Percentiles rank a stretch among this genome's conserved stretches.
Evolutionary conservation across 2,329 filamentous ascomycete species (phyloP).

Genomic region (Fusarium multiceps): DNA sequence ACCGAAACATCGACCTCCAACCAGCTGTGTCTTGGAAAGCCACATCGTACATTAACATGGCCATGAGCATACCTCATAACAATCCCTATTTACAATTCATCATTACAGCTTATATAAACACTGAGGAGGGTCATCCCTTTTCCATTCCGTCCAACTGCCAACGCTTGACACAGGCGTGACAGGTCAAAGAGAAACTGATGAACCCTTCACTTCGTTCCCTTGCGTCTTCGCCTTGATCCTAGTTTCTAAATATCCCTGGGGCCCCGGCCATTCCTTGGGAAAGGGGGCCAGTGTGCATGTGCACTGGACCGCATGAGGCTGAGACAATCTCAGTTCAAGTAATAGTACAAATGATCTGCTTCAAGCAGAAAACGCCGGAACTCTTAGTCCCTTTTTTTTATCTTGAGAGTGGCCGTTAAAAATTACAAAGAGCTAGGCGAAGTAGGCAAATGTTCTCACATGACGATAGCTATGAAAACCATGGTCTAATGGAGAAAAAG

Average conservation of each 20-base stretch:
- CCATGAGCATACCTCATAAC: neutral
- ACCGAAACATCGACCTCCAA: neutral
- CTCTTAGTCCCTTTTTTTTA: slow-evolving; percentile 7
- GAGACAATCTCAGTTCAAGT: slow-evolving; percentile 27
- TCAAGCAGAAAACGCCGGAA: slow-evolving; percentile 1
- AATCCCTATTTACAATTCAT: slow-evolving; percentile 6
- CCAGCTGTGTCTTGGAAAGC: neutral
- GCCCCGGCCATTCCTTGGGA: slow-evolving; percentile 6
- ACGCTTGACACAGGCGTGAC: neutral
- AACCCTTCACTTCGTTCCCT: slow-evolving; percentile 6
- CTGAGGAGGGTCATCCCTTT: slow-evolving; percentile 4
- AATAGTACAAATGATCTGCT: slow-evolving; percentile 34
- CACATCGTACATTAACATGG: slow-evolving; percentile 18
- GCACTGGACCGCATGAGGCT: slow-evolving; percentile 11
- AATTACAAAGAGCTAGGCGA: slow-evolving; percentile 40
- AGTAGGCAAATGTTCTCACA: slow-evolving; percentile 28
- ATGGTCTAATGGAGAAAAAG: slow-evolving; percentile 22
- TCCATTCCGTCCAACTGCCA: slow-evolving; percentile 18
- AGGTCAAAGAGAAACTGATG: neutral
- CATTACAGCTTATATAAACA: slow-evolving; percentile 16
- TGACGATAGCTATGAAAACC: slow-evolving; percentile 19
- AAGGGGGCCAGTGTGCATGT: slow-evolving; percentile 18
- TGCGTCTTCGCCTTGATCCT: slow-evolving; percentile 13
- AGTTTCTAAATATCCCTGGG: slow-evolving; percentile 3
- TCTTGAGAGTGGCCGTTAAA: slow-evolving; percentile 32